Conservation (phyloP, 2,329 filamentous ascomycete species). For the Hirsutella minnesotensis region DNA sequence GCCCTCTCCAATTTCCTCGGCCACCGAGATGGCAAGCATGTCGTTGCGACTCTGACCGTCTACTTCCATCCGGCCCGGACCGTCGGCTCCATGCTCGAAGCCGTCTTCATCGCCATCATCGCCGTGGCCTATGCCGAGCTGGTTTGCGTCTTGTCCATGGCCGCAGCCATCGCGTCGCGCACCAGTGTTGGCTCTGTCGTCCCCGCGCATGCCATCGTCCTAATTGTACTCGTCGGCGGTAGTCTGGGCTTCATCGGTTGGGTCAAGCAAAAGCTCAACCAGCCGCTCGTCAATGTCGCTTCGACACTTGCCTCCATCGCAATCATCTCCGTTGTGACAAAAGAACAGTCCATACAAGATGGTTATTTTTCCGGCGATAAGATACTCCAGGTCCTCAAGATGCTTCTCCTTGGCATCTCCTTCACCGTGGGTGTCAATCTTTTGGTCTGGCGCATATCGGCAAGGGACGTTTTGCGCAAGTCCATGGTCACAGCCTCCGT, state of each 20-base stretch:
- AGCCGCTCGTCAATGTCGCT: conserved; percentile 71
- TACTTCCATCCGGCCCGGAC: conserved; percentile 89
- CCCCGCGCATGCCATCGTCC: conserved; percentile 66
- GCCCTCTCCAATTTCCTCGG: conserved; percentile 64
- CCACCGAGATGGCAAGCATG: conserved; percentile 80
- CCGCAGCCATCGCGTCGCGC: conserved; percentile 69
- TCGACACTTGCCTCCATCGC: conserved; percentile 79
- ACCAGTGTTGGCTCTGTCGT: conserved; percentile 51
- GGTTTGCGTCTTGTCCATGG: conserved; percentile 76
- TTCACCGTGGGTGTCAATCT: conserved; percentile 66
- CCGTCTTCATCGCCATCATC: conserved; percentile 60
- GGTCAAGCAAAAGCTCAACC: conserved; percentile 70
- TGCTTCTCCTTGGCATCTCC: conserved; percentile 67
- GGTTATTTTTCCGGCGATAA: conserved; percentile 74
- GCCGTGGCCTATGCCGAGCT: conserved; percentile 63
- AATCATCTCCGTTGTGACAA: conserved; percentile 81
- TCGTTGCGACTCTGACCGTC: conserved; percentile 85
- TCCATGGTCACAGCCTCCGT: conserved; percentile 63
- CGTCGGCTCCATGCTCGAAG: conserved; percentile 81
- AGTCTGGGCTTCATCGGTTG: conserved; percentile 81
- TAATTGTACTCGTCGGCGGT: conserved; percentile 75
- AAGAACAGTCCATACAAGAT: conserved; percentile 76
- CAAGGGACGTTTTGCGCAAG: conserved; percentile 58
- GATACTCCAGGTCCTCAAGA: conserved; percentile 71
- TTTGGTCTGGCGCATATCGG: conserved; percentile 66